Conservation (phyloP, 1,284 basidiomycete species). For the Marasmius tenuissimus region DNA sequence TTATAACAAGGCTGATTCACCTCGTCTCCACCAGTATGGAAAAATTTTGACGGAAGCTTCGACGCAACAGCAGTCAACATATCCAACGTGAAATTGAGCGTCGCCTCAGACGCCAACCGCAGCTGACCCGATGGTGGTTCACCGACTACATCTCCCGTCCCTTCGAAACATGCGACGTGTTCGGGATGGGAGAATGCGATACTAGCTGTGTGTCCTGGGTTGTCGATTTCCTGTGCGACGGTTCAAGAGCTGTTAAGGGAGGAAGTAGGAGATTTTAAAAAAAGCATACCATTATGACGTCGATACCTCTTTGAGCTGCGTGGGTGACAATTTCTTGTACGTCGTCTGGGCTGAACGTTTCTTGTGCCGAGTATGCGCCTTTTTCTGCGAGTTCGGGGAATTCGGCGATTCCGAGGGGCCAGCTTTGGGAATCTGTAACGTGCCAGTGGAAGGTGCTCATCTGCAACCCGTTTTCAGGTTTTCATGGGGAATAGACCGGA, state of each 20-base stretch:
- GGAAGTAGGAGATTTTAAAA: not conserved
- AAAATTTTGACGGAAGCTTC: conserved; percentile 58
- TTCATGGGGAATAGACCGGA: not conserved
- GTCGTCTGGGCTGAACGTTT: conserved; percentile 62
- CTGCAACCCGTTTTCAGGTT: conserved; percentile 27
- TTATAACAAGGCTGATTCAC: conserved; percentile 71
- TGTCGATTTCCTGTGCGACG: conserved; percentile 76
- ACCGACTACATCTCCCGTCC: conserved; percentile 59
- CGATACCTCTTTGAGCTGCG: conserved; percentile 61
- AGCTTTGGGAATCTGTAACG: conserved; percentile 73
- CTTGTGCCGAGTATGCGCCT: conserved; percentile 63
- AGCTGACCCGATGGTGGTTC: conserved; percentile 85
- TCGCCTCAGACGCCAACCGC: conserved; percentile 55
- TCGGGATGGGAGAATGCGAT: conserved; percentile 71
- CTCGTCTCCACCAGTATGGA: conserved; percentile 86
- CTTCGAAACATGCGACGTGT: conserved; percentile 69
- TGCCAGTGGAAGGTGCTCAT: conserved; percentile 83
- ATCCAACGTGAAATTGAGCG: conserved; percentile 42
- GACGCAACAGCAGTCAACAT: conserved; percentile 37
- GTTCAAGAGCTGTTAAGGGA: conserved; percentile 69
- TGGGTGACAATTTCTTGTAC: conserved; percentile 67
- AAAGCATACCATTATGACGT: not conserved
- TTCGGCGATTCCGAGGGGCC: conserved; percentile 67
- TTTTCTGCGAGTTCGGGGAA: conserved; percentile 61
- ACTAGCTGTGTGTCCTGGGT: conserved; percentile 77